Evolutionary conservation across 1,284 basidiomycete species (phyloP), one percentile per base, ranked within the genome.

Genomic region (Ceratobasidium sp.): DNA sequence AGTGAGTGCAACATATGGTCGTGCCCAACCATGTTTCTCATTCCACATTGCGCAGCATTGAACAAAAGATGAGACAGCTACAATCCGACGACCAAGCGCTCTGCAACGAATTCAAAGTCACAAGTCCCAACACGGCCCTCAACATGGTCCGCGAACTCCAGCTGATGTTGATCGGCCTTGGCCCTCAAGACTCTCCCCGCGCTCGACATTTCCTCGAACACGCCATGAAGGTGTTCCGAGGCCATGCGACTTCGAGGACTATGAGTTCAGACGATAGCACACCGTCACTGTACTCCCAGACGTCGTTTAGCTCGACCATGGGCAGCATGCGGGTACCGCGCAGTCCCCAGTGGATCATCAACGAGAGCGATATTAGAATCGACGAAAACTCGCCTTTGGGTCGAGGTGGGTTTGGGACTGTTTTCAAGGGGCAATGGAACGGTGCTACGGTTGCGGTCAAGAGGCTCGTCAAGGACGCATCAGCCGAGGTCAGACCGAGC

Each of bases 351-450:
- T 73, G 70, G 70, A 57, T 73, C 17, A 73, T 73, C 32, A 62
- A 43, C 44, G 70, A 73, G 44, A 62, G 59, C 29, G 73, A 76
- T 49, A 76, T 76, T 29, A 52, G 54, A 37, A 76, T 76, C 34
- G 62, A 76, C 34, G 51, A 76, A 43, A 67, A 76, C 43, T 54
- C 61, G 51, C 61, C 61, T 11, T 44, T 76, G 43, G 73, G 73
- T 8, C 34, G 51, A 34, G 73, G 73, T 19, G 73, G 73, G 19
- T 76, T 76, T 43, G 73, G 73, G n/a, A 65, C 61, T 3, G 73
- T 76, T 17, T 76, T 76, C 73, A 67, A 76, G 49, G 73, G 62
- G 25, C 51, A 76, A 32, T 76, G 73, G 73, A 65, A 76, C n/a
- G 73, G 73, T 13, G 64, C 73, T 1, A 76, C 46, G 17, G 73